Conservation (phyloP, 169 alveolate genomes). For the Plasmodium inui region DNA sequence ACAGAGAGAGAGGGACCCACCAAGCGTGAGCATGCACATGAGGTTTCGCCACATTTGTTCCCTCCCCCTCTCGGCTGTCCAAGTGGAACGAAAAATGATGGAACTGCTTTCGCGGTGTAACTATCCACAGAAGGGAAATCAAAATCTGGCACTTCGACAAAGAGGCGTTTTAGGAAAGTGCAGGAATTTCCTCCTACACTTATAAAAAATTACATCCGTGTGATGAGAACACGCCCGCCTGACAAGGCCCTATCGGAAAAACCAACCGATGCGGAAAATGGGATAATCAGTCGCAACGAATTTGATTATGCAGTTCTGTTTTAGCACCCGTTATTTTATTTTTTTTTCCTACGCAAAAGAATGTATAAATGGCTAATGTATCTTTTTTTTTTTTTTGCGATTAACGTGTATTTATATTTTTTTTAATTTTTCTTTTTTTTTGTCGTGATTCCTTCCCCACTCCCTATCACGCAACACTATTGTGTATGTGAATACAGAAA, state of each 20-base stretch:
- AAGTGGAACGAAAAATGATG: not conserved
- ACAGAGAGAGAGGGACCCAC: too few relatives aligned
- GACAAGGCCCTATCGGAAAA: not conserved
- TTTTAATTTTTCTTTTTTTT: not conserved
- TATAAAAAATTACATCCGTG: not conserved
- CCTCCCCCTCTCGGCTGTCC: not conserved
- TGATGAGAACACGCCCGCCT: not conserved
- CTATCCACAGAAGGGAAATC: not conserved
- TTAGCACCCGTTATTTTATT: not conserved
- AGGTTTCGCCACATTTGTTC: not conserved
- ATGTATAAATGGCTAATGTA: too few relatives aligned
- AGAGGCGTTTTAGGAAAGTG: not conserved
- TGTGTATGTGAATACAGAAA: not conserved
- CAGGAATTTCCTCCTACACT: not conserved
- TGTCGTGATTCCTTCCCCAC: not conserved
- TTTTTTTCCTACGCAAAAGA: too few relatives aligned
- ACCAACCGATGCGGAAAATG: not conserved
- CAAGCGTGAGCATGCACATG: not conserved
- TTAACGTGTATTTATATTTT: not conserved
- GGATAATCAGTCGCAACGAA: not conserved
- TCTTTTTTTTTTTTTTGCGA: not conserved
- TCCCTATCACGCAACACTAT: not conserved
- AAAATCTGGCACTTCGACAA: not conserved
- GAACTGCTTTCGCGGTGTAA: not conserved
- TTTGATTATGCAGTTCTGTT: not conserved